Percentiles rank a stretch among this genome's conserved stretches.
Evolutionary conservation across 2,329 filamentous ascomycete species (phyloP).

Genomic region (Macrophomina tecta): DNA sequence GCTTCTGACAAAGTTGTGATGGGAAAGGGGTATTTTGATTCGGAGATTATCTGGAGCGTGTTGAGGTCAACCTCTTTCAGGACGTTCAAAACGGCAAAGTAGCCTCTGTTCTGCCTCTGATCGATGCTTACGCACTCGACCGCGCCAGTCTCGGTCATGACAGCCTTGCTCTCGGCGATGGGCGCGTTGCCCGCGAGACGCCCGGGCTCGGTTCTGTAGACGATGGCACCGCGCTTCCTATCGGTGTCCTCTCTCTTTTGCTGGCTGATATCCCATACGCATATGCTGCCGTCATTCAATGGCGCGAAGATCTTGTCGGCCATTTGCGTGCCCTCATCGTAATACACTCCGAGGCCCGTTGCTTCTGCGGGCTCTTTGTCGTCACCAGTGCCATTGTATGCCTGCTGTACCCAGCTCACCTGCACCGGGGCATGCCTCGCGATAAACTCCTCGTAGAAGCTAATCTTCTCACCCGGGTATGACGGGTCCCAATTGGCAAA

Average conservation of each 20-base stretch:
- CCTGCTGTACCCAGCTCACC: conserved; percentile 77
- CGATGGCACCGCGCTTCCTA: conserved; percentile 62
- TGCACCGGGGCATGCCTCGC: conserved; percentile 77
- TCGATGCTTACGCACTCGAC: conserved; percentile 86
- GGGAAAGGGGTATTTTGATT: conserved; percentile 77
- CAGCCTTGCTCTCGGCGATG: conserved; percentile 53
- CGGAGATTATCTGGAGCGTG: conserved; percentile 71
- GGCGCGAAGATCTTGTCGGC: conserved; percentile 73
- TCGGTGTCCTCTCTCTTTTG: neutral
- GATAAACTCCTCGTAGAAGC: conserved; percentile 90
- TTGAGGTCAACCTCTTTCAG: conserved; percentile 83
- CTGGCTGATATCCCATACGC: conserved; percentile 70
- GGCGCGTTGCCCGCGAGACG: conserved; percentile 65
- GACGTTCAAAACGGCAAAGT: conserved; percentile 77
- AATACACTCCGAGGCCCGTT: conserved; percentile 72
- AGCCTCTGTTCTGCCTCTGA: conserved; percentile 69
- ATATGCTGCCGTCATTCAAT: conserved; percentile 86
- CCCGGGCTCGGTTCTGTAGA: conserved; percentile 59
- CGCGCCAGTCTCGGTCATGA: conserved; percentile 72
- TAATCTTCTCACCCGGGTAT: conserved; percentile 71
- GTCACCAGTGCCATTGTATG: conserved; percentile 49
- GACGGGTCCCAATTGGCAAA: conserved; percentile 84
- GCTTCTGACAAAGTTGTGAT: conserved; percentile 82
- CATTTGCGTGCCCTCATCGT: conserved; percentile 58
- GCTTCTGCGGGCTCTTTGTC: conserved; percentile 64